Evolutionary conservation across 371 early-diverging fungal species (phyloP), one percentile per base, ranked within the genome.

Genomic region (Actinomortierella ambigua): DNA sequence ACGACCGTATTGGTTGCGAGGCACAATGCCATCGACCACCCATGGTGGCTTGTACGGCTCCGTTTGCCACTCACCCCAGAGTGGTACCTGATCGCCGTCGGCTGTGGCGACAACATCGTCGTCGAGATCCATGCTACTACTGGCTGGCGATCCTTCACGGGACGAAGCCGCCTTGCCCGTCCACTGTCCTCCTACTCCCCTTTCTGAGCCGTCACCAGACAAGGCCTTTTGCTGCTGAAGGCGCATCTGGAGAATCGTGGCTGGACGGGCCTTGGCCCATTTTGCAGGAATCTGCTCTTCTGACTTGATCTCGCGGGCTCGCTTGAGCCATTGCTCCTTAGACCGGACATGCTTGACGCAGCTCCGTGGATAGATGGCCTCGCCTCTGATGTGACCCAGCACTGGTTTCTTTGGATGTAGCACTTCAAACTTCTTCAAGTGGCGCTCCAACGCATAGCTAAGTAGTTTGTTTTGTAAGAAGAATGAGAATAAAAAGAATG

Each of bases 11-110:
- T 77, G 57, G 67, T 96, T 95, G 48, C 84, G 82, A 1, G 95
- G 93, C 11, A 97, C 84, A 46, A 77, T 86, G 3, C 96, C 93
- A 78, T 93, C 81, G 2, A 85, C 70, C 2, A 95, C 82, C 28
- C 85, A 86, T 18, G 81, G 81, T 2, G 95, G 83, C 20, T 67
- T 65, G 64, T 85, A 90, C 0, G 68, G 67, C 18, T 83, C 84
- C 0, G 96, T 96, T 77, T 97, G 96, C 95, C 95, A 96, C 54
- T 88, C 88, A 22, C 93, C 96, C 75, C 84, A 97, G 44, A 93
- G 81, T 14, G 78, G 75, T 0, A 78, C 69, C 17, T 68, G 53
- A 28, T 66, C 67, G 0, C 24, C 61, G 26, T 26, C 49, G 29
- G 41, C 59, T 4, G 56, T 53, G 29, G 61, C 42, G 13, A 54